Evolutionary conservation across 192 early-diverging fungal species (phyloP), one percentile per base, ranked within the genome.

Genomic region (Radiomyces spectabilis): DNA sequence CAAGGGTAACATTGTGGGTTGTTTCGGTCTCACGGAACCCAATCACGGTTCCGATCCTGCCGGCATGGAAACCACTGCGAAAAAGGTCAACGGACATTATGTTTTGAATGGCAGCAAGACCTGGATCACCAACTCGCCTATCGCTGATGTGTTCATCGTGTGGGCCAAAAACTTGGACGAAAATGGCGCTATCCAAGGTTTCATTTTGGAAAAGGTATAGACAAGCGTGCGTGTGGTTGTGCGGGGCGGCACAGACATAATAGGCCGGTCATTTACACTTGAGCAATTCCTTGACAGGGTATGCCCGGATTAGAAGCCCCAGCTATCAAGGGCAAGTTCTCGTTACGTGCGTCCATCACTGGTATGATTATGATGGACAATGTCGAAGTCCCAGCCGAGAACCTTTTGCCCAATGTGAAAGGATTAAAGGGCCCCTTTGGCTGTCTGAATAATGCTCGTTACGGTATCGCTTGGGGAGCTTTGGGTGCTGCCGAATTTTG

Each of bases 311-410:
- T 98, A 19, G 76, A 75, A 16, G 80, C 95, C 0, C 94, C 95
- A 9, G 76, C 76, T 13, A 98, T 98, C 61, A 79, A 97, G 48
- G 95, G 94, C 53, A 98, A 98, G 60, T 89, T 97, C 71, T 92
- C 93, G 0, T 80, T 98, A 26, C 81, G 95, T 29, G 94, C 94
- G 4, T 95, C 93, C 5, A 78, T 83, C 51, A 98, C 95, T 0
- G 95, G 95, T 24, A 94, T 95, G 92, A 97, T 98, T 65, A 87
- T 91, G 85, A 95, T 98, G 93, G 94, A 98, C 58, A 87, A 95
- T 54, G 95, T 98, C 25, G 82, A 87, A 61, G 87, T 98, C 7
- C 92, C 94, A 3, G 82, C 68, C 18, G 90, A 91, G 55, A 94
- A 95, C 68, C 72, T 98, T 69, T 74, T 98, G 13, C 95, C 95